Evolutionary conservation across 2,329 filamentous ascomycete species (phyloP), one percentile per base, ranked within the genome.

Genomic region (Chrysoporthe austroafricana): DNA sequence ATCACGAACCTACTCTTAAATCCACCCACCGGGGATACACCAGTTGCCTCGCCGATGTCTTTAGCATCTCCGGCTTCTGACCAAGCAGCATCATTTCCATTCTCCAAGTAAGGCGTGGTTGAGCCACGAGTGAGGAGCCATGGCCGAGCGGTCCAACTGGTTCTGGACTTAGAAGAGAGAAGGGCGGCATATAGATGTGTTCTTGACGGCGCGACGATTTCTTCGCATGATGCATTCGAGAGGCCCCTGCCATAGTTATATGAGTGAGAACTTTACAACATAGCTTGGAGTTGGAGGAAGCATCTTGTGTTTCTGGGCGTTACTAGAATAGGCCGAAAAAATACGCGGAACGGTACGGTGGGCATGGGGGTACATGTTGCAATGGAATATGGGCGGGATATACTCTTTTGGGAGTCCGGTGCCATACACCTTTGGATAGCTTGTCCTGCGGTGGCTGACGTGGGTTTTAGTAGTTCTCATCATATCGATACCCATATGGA

Each of bases 1-100:
- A 90, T 93, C 70, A 83, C 88, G 70, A 84, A 88, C 74, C 77
- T 88, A 21, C 82, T 84, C 2, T 72, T 73, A 61, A 82, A 80
- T 8, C 36, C 67, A 4, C 58, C 67, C 26, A 62, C 62, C 9
- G 67, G 52, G 2, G 46, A 54, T 9, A 62, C 52, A 11, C 67
- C 67, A 4, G 63, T 62, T 36, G 54, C 64, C 8, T 64, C 64
- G 43, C 64, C 67, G 7, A 36, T 67, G 64, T 66, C 66, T 39
- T 16, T 66, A 39, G 61, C 64, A 4, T 69, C 67, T n/a, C 46
- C 52, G 0, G 50, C 44, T 3, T 42, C 32, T 8, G 44, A 62
- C 11, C 46, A 34, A 4, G n/a, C 13, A 1, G n/a, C 8, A 21
- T 50, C 48, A 34, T 63, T 56, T 43, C 62, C 62, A 3, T 57